Conservation (phyloP, 1,284 basidiomycete genomes). For the Tilletiaria anomala region DNA sequence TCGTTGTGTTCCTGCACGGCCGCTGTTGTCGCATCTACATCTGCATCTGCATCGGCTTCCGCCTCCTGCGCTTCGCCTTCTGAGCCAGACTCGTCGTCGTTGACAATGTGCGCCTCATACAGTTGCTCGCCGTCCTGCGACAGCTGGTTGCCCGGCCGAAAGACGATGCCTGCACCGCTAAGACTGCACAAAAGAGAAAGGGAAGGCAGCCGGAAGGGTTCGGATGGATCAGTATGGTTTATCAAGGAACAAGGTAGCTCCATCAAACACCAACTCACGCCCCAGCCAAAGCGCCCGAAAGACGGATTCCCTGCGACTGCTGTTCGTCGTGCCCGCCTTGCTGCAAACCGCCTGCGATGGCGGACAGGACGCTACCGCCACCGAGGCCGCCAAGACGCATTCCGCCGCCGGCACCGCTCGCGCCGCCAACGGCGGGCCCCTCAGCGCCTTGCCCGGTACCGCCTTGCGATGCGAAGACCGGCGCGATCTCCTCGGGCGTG, state of each 20-base stretch:
- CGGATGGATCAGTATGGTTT: not conserved
- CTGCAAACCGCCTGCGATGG: constrained; percentile 26
- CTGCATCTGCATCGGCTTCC: constrained; percentile 7
- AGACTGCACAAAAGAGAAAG: constrained; percentile 3
- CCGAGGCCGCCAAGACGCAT: constrained; percentile 12
- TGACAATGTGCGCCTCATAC: constrained; percentile 30
- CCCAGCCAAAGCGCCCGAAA: constrained; percentile 20
- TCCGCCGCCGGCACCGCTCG: constrained; percentile 1
- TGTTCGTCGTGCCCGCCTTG: constrained; percentile 23
- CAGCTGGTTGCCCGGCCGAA: constrained; percentile 18
- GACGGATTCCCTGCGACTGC: constrained; percentile 6
- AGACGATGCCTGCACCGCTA: constrained; percentile 29
- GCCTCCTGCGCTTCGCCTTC: constrained; percentile 9
- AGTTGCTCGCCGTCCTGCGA: constrained; percentile 24
- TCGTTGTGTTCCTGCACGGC: too few relatives aligned
- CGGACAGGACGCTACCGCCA: constrained; percentile 27
- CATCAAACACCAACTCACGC: constrained; percentile 7
- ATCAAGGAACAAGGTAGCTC: not conserved
- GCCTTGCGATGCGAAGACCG: constrained; percentile 47
- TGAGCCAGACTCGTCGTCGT: constrained; percentile 16
- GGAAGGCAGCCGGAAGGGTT: not conserved
- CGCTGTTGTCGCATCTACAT: not conserved
- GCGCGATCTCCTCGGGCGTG: constrained; percentile 48
- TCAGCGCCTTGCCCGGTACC: constrained; percentile 7
- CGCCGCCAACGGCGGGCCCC: not conserved